phyloP scores from a whole-genome alignment of 1,284 basidiomycete species.

The Austroboletus niveus region DNA sequence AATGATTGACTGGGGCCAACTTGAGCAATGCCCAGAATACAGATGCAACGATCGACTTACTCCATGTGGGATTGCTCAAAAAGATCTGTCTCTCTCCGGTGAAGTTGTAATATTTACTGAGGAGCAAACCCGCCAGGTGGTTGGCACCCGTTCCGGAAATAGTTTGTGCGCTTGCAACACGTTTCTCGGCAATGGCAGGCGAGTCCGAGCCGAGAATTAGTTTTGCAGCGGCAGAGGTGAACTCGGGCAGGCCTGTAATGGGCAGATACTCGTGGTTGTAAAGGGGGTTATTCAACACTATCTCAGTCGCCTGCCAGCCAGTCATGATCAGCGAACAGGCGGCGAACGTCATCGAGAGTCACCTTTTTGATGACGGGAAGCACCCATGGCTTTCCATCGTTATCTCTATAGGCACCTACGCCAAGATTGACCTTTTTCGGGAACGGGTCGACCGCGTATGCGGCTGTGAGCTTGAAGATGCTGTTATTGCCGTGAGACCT shows the following conservation, averaged over 20 bases:
- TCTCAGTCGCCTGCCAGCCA: constrained; percentile 63
- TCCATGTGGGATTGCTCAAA: constrained; percentile 85
- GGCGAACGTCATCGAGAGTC: constrained; percentile 15
- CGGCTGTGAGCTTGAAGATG: constrained; percentile 90
- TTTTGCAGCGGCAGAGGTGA: constrained; percentile 76
- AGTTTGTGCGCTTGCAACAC: constrained; percentile 81
- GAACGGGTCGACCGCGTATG: constrained; percentile 82
- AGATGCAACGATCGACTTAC: constrained; percentile 38
- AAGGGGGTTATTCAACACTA: constrained; percentile 66
- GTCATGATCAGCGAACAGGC: not conserved
- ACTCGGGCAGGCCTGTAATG: constrained; percentile 85
- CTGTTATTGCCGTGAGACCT: constrained; percentile 38
- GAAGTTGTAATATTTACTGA: constrained; percentile 82
- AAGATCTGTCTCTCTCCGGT: constrained; percentile 68
- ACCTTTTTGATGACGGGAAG: constrained; percentile 90
- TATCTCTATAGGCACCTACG: constrained; percentile 87
- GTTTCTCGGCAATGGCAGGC: constrained; percentile 67
- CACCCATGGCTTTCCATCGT: constrained; percentile 84
- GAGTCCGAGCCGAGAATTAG: constrained; percentile 80
- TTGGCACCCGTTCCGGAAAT: constrained; percentile 96
- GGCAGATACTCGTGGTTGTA: constrained; percentile 95
- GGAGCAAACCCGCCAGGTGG: constrained; percentile 88
- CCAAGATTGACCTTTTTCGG: constrained; percentile 90
- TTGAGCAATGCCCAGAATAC: constrained; percentile 4
- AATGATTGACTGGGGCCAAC: constrained; percentile 73